A percentile compares a stretch with the other conserved stretches of the same genome.
phyloP scores from a whole-genome alignment of 2,329 filamentous ascomycete genomes.

The Exserohilum rostratum region DNA sequence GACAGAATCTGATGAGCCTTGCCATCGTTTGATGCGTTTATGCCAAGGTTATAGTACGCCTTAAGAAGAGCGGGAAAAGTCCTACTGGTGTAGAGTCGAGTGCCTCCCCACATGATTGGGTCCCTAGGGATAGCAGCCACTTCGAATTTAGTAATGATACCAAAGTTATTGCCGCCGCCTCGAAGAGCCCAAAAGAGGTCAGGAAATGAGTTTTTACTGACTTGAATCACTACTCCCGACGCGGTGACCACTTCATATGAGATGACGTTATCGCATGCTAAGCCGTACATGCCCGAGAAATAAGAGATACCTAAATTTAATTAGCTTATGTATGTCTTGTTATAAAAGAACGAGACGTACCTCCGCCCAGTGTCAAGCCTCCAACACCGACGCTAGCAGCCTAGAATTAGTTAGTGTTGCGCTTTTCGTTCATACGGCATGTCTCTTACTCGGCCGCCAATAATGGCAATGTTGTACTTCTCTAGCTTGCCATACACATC shows the following conservation, averaged over 20 bases:
- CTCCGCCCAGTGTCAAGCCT: conserved; percentile 33
- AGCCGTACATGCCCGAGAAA: conserved; percentile 32
- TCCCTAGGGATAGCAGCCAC: conserved; percentile 27
- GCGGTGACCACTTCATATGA: conserved; percentile 43
- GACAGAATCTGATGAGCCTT: conserved; percentile 38
- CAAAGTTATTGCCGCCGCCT: conserved; percentile 47
- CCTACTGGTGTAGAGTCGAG: conserved; percentile 15
- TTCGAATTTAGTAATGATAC: conserved; percentile 41
- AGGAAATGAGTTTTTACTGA: conserved; percentile 31
- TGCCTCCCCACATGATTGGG: conserved; percentile 37
- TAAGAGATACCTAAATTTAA: conserved; percentile 33
- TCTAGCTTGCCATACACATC: conserved; percentile 42
- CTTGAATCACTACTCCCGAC: conserved; percentile 23
- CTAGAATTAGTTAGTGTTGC: background rate
- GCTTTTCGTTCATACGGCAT: background rate
- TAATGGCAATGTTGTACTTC: conserved; percentile 29
- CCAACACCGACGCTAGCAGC: conserved; percentile 30
- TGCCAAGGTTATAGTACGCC: conserved; percentile 35
- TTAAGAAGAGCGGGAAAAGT: conserved; percentile 26
- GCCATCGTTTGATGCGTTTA: conserved; percentile 26
- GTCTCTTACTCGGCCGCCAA: conserved; percentile 37
- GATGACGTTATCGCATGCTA: conserved; percentile 42
- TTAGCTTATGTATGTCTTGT: background rate
- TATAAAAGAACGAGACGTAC: conserved; percentile 2
- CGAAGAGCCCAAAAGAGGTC: conserved; percentile 51